Conservation (phyloP, 208 protist genomes). For the Crithidia thermophila region DNA sequence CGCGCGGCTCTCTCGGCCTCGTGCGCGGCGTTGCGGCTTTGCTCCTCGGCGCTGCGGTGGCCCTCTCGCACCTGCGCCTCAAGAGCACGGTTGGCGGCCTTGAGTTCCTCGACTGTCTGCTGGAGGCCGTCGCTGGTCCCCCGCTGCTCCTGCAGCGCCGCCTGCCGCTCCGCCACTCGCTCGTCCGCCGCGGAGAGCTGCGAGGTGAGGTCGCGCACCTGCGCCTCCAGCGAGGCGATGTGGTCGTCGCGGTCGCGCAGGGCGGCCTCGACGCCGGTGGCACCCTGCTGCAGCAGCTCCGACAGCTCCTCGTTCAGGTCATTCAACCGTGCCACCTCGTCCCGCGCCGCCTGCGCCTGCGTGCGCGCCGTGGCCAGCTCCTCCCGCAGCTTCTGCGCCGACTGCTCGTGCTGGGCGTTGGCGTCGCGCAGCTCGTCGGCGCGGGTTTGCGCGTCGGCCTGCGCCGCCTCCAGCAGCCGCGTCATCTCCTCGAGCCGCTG, state of each 20-base stretch:
- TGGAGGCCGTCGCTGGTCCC: constrained; percentile 17
- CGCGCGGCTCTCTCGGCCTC: constrained; percentile 29
- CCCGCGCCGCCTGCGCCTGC: constrained; percentile 24
- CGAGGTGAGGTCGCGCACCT: constrained; percentile 38
- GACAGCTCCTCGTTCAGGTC: constrained; percentile 48
- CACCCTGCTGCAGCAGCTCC: constrained; percentile 51
- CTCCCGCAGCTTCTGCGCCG: constrained; percentile 11
- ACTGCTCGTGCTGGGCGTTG: constrained; percentile 6
- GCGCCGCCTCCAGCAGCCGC: constrained; percentile 29
- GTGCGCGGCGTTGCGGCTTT: constrained; percentile 20
- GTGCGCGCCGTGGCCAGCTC: constrained; percentile 12
- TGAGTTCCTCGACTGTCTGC: constrained; percentile 30
- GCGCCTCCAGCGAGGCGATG: constrained; percentile 25
- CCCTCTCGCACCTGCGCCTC: constrained; percentile 23
- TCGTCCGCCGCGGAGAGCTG: constrained; percentile 33
- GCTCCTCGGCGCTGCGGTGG: constrained; percentile 22
- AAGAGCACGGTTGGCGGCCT: constrained; percentile 15
- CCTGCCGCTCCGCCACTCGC: constrained; percentile 30
- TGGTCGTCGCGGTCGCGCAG: constrained; percentile 40
- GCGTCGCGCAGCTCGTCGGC: constrained; percentile 16
- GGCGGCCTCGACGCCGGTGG: constrained; percentile 47
- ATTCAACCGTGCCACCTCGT: constrained; percentile 25
- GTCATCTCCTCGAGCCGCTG: constrained; percentile 35
- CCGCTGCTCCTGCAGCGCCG: constrained; percentile 12
- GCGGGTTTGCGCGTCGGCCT: constrained; percentile 30